Conservation (phyloP, 768 basidiomycete species). For the Pisolithus microcarpus region DNA sequence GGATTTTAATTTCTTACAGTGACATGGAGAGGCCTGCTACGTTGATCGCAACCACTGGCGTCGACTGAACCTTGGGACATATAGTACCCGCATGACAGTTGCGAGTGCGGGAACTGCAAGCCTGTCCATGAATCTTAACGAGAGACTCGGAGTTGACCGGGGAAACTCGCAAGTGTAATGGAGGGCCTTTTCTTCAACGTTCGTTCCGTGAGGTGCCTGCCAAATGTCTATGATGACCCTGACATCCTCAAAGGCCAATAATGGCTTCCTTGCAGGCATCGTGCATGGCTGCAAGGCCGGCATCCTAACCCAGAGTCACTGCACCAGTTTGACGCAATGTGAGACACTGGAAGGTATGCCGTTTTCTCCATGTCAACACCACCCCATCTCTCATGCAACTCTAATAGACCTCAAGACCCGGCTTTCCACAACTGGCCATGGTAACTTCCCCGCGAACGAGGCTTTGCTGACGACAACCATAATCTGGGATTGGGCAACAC, state of each 20-base stretch:
- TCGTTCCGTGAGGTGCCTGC: slow-evolving; percentile 1
- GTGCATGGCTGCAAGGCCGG: no score
- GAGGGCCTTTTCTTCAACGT: slow-evolving; percentile 73
- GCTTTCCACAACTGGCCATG: slow-evolving; percentile 76
- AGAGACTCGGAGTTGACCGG: no score
- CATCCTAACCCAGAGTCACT: slow-evolving; percentile 44
- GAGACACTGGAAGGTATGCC: no score
- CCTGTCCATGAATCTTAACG: no score
- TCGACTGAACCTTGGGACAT: not conserved
- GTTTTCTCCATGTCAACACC: not conserved
- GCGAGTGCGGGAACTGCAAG: no score
- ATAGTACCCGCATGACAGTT: no score
- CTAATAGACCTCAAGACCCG: slow-evolving; percentile 86
- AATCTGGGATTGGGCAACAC: slow-evolving; percentile 92
- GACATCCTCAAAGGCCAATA: no score
- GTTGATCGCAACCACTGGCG: not conserved
- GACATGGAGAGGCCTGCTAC: not conserved
- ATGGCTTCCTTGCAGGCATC: no score
- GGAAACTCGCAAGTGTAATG: no score
- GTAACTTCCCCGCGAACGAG: no score
- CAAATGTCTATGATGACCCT: no score
- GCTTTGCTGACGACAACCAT: slow-evolving; percentile 87
- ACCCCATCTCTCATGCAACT: slow-evolving; percentile 2
- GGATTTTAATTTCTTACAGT: no score
- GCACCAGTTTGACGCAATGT: slow-evolving; percentile 48